Evolutionary conservation across 2,329 filamentous ascomycete species (phyloP).

Genomic region (Geosmithia morbida): DNA sequence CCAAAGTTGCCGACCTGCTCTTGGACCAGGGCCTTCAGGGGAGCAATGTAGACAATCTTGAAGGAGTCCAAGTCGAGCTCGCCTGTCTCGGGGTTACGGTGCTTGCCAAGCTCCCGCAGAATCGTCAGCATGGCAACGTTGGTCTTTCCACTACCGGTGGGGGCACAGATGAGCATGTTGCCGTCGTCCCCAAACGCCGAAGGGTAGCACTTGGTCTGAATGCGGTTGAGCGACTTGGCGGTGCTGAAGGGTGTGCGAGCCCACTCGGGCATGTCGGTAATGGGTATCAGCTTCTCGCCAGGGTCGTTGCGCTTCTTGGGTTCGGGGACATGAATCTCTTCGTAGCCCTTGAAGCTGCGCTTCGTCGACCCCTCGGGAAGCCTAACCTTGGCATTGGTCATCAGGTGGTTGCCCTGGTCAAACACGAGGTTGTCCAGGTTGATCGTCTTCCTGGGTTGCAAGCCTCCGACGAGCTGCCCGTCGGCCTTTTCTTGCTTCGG

Average conservation of each 20-base stretch:
- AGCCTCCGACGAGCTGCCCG: slow-evolving; percentile 60
- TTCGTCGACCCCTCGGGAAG: slow-evolving; percentile 92
- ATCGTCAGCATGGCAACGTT: slow-evolving; percentile 98
- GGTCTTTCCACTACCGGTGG: slow-evolving; percentile 94
- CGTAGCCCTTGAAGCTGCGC: slow-evolving; percentile 91
- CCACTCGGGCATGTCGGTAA: slow-evolving; percentile 87
- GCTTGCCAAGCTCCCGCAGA: slow-evolving; percentile 89
- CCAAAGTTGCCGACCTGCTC: slow-evolving; percentile 98
- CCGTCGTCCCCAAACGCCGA: slow-evolving; percentile 87
- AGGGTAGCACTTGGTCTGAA: slow-evolving; percentile 87
- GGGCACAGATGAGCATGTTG: slow-evolving; percentile 95
- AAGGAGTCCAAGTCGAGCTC: slow-evolving; percentile 92
- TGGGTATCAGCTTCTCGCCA: slow-evolving; percentile 67
- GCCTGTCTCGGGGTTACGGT: slow-evolving; percentile 77
- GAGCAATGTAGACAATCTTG: slow-evolving; percentile 97
- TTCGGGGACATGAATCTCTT: slow-evolving; percentile 92
- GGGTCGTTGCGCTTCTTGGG: slow-evolving; percentile 79
- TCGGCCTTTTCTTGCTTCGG: slow-evolving; percentile 43
- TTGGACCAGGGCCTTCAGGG: slow-evolving; percentile 87
- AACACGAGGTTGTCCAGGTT: slow-evolving; percentile 95
- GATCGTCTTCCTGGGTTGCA: slow-evolving; percentile 76
- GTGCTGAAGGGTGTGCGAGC: slow-evolving; percentile 73
- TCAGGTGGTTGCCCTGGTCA: slow-evolving; percentile 95
- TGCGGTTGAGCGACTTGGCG: slow-evolving; percentile 80
- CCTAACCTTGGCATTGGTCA: slow-evolving; percentile 96